Base-by-base conservation (phyloP, 495 filamentous ascomycete species). In the Xylaria grammica region DNA sequence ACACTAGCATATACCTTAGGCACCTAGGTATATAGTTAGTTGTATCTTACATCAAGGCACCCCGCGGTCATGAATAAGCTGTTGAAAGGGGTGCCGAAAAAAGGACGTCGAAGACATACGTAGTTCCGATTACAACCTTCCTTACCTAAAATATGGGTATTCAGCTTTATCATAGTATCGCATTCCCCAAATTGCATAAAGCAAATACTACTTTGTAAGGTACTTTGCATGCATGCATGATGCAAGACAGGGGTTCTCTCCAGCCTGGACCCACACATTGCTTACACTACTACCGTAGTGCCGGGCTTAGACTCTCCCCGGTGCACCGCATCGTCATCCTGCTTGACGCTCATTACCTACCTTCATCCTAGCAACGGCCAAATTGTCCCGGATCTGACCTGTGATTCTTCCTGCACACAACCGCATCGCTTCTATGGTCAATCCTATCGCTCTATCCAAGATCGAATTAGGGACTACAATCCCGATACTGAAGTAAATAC, bases 241-340 rank as follows among this genome's bases (percentile, higher is more conserved):
- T 17, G 27, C 6, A 2, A 8, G 30, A 19, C 49, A 51, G 27
- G 49, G 24, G 46, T 4, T 7, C 9, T 3, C 49, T 27, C 49
- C 2, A 9, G 1, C 17, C 1, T 19, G 19, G 49, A 30, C 49
- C 49, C 26, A 29, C 49, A 1, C 8, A 9, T 36, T 5, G 6
- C 34, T 36, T 36, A 11, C 6, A 6, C 11, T 36, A 6, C 5
- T 48, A 3, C 20, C 5, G n/a, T 24, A 22, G n/a, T 22, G n/a
- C 20, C 2, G n/a, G 45, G 34, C 11, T 36, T 5, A 36, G 19
- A 24, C 4, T 24, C 22, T 48, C 45, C 3, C 11, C 42, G 24
- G 19, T 9, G 56, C 9, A 48, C 44, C 48, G 56, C 29, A 59
- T 59, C 56, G 56, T 59, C 56, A 59, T 59, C 56, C 56, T 59